Conservation (phyloP, 2,329 filamentous ascomycete species). For the Trichophyton benhamiae region DNA sequence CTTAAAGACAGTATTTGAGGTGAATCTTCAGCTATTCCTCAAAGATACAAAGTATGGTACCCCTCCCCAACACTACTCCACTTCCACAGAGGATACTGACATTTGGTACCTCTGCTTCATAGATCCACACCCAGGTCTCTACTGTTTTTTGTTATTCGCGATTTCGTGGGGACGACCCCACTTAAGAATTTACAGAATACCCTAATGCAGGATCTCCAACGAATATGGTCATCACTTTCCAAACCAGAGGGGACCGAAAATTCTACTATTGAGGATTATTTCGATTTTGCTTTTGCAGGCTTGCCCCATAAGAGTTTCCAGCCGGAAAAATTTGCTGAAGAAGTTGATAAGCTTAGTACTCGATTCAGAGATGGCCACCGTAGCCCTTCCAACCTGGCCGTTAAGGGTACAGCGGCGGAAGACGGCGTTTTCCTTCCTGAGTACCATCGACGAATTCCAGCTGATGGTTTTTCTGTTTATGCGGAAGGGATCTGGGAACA, state of each 20-base stretch:
- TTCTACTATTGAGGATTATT: constrained; percentile 89
- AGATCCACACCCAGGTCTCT: constrained; percentile 81
- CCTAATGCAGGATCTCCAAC: constrained; percentile 74
- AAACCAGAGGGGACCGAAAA: constrained; percentile 82
- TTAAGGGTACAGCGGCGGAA: constrained; percentile 56
- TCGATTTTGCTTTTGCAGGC: constrained; percentile 93
- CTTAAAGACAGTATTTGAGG: constrained; percentile 97
- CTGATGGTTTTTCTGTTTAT: constrained; percentile 91
- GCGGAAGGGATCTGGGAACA: constrained; percentile 95
- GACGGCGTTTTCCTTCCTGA: constrained; percentile 81
- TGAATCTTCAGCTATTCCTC: constrained; percentile 91
- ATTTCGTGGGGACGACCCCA: constrained; percentile 86
- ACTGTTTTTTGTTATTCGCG: constrained; percentile 96
- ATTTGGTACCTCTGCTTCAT: neutral
- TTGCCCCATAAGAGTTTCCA: constrained; percentile 95
- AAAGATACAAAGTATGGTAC: constrained; percentile 74
- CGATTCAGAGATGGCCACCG: constrained; percentile 74
- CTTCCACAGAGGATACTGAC: neutral
- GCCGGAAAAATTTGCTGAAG: constrained; percentile 73
- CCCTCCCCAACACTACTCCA: neutral
- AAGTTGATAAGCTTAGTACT: constrained; percentile 65
- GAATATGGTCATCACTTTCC: constrained; percentile 85
- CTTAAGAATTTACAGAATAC: constrained; percentile 83
- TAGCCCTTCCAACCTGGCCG: constrained; percentile 49
- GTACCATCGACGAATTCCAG: constrained; percentile 90